Evolutionary conservation across 768 basidiomycete genomes (phyloP), one percentile per base, ranked within the genome.

Genomic region (Russula brevipes): DNA sequence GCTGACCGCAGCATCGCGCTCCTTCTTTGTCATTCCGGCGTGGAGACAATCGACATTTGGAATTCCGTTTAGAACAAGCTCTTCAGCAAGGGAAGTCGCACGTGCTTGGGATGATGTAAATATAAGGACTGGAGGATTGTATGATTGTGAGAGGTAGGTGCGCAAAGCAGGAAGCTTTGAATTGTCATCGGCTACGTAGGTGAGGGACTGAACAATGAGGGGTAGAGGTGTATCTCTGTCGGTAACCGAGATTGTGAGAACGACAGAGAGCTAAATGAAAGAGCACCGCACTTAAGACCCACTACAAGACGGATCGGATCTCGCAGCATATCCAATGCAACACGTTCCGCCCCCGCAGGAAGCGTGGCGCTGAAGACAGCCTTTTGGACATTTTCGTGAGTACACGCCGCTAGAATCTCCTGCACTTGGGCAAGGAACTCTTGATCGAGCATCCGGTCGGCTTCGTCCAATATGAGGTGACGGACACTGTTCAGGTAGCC

Each of bases 361-460:
- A 99, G 83, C 0, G 97, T 99, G 1, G 97, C 97, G 69, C 92
- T 94, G 73, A 98, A 94, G 19, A 98, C 86, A 2, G 89, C 89
- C 69, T 94, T 97, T 72, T 92, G 92, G 1, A 94, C 65, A 2
- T 77, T 73, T 3, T 83, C 72, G 71, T 87, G 78, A 0, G 84
- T 84, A 69, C 94, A 97, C 17, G 89, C 83, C 2, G 82, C 82
- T 12, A 95, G 75, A 57, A 98, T 86, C 73, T 95, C 96, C 76
- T 94, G 82, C 2, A 93, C 83, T 77, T 98, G 96, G 10, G 83
- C 77, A 59, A 93, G 76, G 74, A 99, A 99, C 70, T 96, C 95
- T 6, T 82, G 68, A 68, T 98, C 94, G 30, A 98, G 79, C 70
- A 99, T 84, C 36, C 94, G 85, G 71, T 96, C 94, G 2, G 91